Evolutionary conservation across 2,329 filamentous ascomycete genomes (phyloP), one percentile per base, ranked within the genome.

Genomic region (Eutypa lata): DNA sequence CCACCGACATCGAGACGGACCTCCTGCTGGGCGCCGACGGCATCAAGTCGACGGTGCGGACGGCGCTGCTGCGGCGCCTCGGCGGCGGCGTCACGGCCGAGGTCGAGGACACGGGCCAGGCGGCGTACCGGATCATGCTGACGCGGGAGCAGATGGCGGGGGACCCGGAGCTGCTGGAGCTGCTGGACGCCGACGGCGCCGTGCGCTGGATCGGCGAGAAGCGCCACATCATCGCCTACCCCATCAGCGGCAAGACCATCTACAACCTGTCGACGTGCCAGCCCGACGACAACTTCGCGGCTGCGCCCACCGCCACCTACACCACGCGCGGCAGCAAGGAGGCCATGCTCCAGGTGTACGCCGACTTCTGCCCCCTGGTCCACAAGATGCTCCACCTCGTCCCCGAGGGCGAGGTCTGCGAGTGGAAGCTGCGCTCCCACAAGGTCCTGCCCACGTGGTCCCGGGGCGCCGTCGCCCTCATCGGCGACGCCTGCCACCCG

Each of bases 121-220:
- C 89, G 0, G 87, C 88, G 2, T 92, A 92, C 73, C 82, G 89
- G 13, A 89, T 92, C 69, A 88, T 92, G 82, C 77, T 92, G 18
- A 81, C 79, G 1, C 82, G 88, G 13, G 78, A 82, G 28, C 77
- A 87, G 53, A 88, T 92, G 81, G 70, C 77, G 52, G 60, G 80
- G 21, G 87, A 91, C 60, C 79, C 87, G 0, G 86, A 89, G 57
- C 75, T 91, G 47, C 73, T 87, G 50, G 77, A 73, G n/a, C 77
- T 91, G 10, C 76, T 92, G 21, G 82, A 89, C 59, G 76, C 79
- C 43, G 81, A 90, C 62, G 76, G 79, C 47, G 88, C 88, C 2
- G 86, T 84, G 38, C 81, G 89, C 48, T 92, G 88, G 89, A 87
- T 92, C 49, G 89, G 89, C 31, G 84, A 85, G 65, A 82, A 82